Percentiles rank a stretch among this genome's conserved stretches.
phyloP scores from a whole-genome alignment of 1,284 basidiomycete species.

The Pseudozyma sp. region DNA sequence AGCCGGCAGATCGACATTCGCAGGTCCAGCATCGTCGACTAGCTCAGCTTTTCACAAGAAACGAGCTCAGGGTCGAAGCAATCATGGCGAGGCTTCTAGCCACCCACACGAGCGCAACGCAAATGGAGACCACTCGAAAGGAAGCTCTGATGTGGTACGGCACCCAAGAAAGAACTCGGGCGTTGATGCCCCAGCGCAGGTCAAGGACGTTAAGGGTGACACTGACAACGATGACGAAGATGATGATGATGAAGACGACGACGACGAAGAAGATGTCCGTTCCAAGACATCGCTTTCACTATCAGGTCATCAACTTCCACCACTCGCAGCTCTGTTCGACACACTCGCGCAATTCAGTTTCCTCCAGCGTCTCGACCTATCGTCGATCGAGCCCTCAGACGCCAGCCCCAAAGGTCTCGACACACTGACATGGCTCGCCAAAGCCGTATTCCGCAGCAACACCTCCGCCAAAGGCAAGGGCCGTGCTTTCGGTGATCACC shows the following conservation, averaged over 20 bases:
- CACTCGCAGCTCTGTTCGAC: conserved; percentile 39
- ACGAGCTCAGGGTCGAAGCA: conserved; percentile 25
- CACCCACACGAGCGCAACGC: conserved; percentile 4
- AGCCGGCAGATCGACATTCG: not conserved
- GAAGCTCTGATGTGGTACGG: not conserved
- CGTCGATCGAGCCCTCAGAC: conserved; percentile 51
- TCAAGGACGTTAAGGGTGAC: not conserved
- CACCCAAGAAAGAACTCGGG: not conserved
- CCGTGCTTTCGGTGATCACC: conserved; percentile 33
- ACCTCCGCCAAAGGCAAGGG: conserved; percentile 25
- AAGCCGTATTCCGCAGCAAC: conserved; percentile 50
- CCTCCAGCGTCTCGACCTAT: conserved; percentile 59
- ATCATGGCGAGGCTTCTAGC: conserved; percentile 7
- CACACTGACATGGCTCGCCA: conserved; percentile 52
- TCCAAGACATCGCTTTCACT: conserved; percentile 51
- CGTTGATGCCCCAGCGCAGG: not conserved
- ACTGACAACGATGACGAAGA: not conserved
- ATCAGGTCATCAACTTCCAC: conserved; percentile 54
- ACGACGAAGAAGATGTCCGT: conserved; percentile 19
- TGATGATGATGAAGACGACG: conserved; percentile 9
- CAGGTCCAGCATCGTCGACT: conserved; percentile 16
- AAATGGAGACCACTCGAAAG: not conserved
- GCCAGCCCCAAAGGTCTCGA: conserved; percentile 45
- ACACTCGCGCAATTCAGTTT: conserved; percentile 57
- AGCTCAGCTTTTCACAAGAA: conserved; percentile 45